These are phyloP conservation scores for Pseudonectria foliicola DNA, from an alignment of 2,329 filamentous ascomycete species.

Conservation along the genomic window DNA sequence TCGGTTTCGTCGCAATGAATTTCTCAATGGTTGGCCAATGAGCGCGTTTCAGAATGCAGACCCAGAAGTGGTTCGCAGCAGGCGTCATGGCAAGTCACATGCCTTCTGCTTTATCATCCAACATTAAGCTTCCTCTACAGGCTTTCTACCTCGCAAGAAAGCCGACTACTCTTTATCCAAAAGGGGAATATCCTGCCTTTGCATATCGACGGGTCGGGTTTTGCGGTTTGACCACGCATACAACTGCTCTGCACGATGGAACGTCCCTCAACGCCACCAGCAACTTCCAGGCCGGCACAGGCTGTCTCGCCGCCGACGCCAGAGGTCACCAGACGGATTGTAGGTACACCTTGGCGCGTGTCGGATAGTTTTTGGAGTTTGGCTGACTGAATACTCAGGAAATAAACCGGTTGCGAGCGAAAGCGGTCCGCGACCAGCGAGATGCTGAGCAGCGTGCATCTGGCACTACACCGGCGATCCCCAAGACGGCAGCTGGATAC, in stretches of 20 bases:
- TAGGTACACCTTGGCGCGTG: slow-evolving; percentile 24
- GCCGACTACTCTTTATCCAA: no score
- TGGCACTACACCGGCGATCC: slow-evolving; percentile 33
- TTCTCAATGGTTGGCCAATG: no score
- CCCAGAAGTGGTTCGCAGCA: no score
- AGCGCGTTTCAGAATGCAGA: no score
- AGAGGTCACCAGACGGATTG: slow-evolving; percentile 48
- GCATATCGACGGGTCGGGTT: no score
- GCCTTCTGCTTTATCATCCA: no score
- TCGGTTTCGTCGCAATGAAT: no score
- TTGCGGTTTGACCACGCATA: no score
- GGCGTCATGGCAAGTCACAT: no score
- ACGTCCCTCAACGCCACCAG: slow-evolving; percentile 39
- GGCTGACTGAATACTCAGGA: slow-evolving; percentile 48
- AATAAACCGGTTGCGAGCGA: slow-evolving; percentile 79
- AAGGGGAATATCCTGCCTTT: no score
- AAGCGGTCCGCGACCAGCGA: slow-evolving; percentile 70
- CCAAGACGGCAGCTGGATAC: slow-evolving; percentile 59
- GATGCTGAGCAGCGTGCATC: slow-evolving; percentile 53
- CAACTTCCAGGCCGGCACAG: slow-evolving; percentile 22
- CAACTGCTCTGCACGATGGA: slow-evolving; percentile 32
- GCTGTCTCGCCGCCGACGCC: slow-evolving; percentile 44
- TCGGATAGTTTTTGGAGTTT: no score
- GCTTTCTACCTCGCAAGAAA: no score
- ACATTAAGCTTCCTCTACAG: neutral